phyloP scores from a whole-genome alignment of 1,139 yeast species.

The Geotrichum citri-aurantii region DNA sequence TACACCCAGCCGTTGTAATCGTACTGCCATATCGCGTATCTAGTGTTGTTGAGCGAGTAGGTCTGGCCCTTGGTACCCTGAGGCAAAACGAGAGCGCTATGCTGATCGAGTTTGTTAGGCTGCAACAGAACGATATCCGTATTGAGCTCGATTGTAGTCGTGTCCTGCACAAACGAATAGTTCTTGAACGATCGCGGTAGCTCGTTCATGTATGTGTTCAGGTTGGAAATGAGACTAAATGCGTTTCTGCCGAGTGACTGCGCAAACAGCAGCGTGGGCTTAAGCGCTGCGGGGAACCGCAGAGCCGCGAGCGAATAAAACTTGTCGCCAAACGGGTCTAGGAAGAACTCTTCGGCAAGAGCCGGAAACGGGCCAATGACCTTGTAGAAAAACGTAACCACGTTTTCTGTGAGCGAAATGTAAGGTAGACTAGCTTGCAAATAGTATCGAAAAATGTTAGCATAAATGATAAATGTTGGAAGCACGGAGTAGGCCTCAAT shows the following conservation, averaged over 20 bases:
- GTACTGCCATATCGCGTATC: constrained; percentile 63
- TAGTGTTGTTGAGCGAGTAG: constrained; percentile 32
- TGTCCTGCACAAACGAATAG: constrained; percentile 32
- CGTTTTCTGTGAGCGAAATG: constrained; percentile 50
- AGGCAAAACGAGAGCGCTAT: constrained; percentile 34
- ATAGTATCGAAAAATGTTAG: constrained; percentile 56
- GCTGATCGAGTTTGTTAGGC: constrained; percentile 26
- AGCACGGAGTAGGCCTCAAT: constrained; percentile 43
- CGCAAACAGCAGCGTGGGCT: constrained; percentile 57
- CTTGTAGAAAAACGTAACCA: constrained; percentile 47
- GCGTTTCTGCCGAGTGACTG: constrained; percentile 60
- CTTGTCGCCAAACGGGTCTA: constrained; percentile 48
- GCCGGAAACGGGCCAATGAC: constrained; percentile 54
- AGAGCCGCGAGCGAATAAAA: constrained; percentile 59
- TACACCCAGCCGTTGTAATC: constrained; percentile 83
- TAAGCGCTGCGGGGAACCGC: constrained; percentile 65
- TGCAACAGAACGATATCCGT: constrained; percentile 40
- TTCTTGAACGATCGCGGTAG: constrained; percentile 34
- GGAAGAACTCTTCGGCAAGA: constrained; percentile 54
- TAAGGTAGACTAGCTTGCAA: constrained; percentile 59
- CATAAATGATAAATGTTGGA: constrained; percentile 45
- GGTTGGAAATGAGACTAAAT: constrained; percentile 50
- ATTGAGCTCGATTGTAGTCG: constrained; percentile 38
- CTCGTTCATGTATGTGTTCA: constrained; percentile 55
- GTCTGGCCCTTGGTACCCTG: constrained; percentile 68